Evolutionary conservation across 257 asterid genomes (phyloP), one percentile per base, ranked within the genome.

Genomic region (Ehretia macrophylla): DNA sequence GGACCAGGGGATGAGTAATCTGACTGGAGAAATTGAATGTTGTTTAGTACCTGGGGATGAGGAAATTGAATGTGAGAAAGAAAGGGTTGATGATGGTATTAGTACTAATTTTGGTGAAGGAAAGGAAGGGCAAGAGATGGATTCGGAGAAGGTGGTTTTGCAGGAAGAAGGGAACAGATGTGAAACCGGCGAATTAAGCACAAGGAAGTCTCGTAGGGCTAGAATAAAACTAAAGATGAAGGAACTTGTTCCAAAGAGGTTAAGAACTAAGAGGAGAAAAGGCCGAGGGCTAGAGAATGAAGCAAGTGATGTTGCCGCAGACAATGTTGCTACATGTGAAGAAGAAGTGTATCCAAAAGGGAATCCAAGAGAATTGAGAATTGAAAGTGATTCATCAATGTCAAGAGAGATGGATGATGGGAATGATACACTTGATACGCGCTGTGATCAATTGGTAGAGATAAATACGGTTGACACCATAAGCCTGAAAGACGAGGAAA

Each of bases 141-240:
- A 68, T 32, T 23, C 48, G 13, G 16, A 63, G 44, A 68, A 55
- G 67, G 59, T 55, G 48, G 65, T 54, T 44, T 22, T 50, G 17
- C 6, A 67, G 51, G 81, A 77, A 9, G 80, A 35, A 10, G 68
- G 65, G 47, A 21, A 58, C 8, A 42, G 49, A 1, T 42, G 35
- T 20, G 67, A 66, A 14, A 61, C 50, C n/a, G 57, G 38, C 14
- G 86, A 76, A 50, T 21, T 39, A 35, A 72, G 72, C 72, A 72
- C 39, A 23, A 59, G 53, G 63, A 77, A 79, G 51, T 73, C 82
- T 20, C 65, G 70, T 14, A 67, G 55, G 58, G 80, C 79, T 1
- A 83, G 69, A 77, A 77, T 90, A 5, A 77, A 75, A 67, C 75
- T 80, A 19, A 85, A 78, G 85, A 67, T 83, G 79, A 82, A 71